phyloP scores from a whole-genome alignment of 2,329 filamentous ascomycete species.

The Stylonectria norvegica region DNA sequence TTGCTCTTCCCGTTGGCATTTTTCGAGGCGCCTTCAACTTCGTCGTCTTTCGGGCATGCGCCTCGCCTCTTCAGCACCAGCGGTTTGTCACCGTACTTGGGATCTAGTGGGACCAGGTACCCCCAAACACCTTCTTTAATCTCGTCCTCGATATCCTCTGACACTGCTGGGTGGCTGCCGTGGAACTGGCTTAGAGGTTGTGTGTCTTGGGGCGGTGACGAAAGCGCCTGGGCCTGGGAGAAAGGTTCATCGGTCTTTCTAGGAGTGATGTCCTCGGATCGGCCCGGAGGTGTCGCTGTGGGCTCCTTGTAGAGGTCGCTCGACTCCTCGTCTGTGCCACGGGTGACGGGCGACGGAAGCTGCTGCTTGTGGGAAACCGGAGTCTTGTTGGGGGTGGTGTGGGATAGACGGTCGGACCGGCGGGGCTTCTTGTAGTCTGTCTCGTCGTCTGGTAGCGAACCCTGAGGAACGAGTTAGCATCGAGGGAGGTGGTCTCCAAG shows the following conservation, averaged over 20 bases:
- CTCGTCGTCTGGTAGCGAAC: slow-evolving; percentile 60
- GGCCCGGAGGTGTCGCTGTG: slow-evolving; percentile 66
- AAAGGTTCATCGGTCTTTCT: slow-evolving; percentile 48
- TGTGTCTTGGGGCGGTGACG: slow-evolving; percentile 62
- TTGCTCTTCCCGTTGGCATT: slow-evolving; percentile 40
- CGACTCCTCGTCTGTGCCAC: slow-evolving; percentile 54
- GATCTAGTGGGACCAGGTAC: slow-evolving; percentile 80
- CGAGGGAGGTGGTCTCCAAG: slow-evolving; percentile 4
- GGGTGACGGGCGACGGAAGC: slow-evolving; percentile 77
- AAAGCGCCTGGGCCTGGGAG: slow-evolving; percentile 44
- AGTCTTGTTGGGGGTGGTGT: slow-evolving; percentile 51
- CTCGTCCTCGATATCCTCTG: slow-evolving; percentile 83
- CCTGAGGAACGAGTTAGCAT: slow-evolving; percentile 44
- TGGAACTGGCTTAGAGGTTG: slow-evolving; percentile 67
- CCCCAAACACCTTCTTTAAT: slow-evolving; percentile 88
- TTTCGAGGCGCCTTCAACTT: slow-evolving; percentile 35
- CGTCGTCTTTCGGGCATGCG: slow-evolving; percentile 61
- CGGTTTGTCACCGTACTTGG: slow-evolving; percentile 62
- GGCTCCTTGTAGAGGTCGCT: slow-evolving; percentile 62
- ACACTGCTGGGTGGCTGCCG: slow-evolving; percentile 66
- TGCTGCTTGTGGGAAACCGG: slow-evolving; percentile 62
- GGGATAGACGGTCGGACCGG: slow-evolving; percentile 68
- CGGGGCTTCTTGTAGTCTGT: slow-evolving; percentile 79
- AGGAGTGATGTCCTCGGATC: slow-evolving; percentile 52
- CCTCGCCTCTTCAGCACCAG: slow-evolving; percentile 70